Evolutionary conservation across 768 basidiomycete genomes (phyloP).

Genomic region (Hebeloma cylindrosporum): DNA sequence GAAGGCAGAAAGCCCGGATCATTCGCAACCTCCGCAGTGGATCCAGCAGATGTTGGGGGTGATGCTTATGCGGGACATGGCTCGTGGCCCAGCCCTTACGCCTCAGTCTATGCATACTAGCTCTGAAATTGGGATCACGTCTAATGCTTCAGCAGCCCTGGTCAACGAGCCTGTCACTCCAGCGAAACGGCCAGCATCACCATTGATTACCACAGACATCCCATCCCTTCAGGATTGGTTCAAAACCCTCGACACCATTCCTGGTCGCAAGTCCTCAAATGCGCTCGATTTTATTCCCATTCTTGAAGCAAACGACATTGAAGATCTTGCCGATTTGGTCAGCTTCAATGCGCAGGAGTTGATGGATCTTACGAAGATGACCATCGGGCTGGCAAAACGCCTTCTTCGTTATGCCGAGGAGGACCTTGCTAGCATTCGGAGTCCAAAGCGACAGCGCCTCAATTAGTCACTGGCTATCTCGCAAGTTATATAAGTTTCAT

Average conservation of each 20-base stretch:
- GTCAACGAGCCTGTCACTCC: not conserved
- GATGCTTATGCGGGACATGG: not conserved
- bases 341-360: not conserved
- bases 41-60: not conserved
- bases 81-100: not conserved
- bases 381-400: slow-evolving; percentile 2
- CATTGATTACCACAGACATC: not conserved
- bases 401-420: not conserved
- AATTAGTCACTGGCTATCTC: not conserved
- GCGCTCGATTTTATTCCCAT: not conserved
- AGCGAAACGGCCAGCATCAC: not conserved
- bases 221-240: not conserved
- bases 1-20: not conserved
- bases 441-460: not conserved
- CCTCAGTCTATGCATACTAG: too few relatives aligned
- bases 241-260: not conserved
- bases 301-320: slow-evolving; percentile 1
- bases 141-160: too few relatives aligned
- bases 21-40: not conserved
- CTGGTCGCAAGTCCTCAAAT: not conserved
- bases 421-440: not conserved
- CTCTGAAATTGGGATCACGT: too few relatives aligned
- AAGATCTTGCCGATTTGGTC: slow-evolving; percentile 1
- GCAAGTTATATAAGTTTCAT: too few relatives aligned
- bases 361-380: not conserved